These are phyloP conservation scores for Chlorella ohadii DNA, from an alignment of 139 green algal genomes.

Conservation along the genomic window DNA sequence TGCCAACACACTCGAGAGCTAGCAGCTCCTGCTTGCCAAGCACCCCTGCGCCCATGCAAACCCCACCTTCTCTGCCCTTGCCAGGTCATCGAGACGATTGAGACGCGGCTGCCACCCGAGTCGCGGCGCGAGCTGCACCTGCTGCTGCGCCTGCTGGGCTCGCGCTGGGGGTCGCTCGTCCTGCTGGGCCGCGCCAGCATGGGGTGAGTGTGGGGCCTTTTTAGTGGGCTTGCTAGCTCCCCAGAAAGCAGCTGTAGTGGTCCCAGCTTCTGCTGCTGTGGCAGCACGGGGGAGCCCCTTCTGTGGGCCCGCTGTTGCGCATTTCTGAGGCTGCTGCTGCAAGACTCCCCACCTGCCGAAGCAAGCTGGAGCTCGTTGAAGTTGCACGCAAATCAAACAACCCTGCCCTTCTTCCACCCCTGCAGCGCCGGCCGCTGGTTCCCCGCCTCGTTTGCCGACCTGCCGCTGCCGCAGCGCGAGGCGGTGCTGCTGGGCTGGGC, in stretches of 20 bases:
- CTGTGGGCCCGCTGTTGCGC: too few relatives aligned
- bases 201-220: background rate
- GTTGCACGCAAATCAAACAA: too few relatives aligned
- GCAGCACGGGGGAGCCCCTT: too few relatives aligned
- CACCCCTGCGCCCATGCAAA: too few relatives aligned
- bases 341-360: too few relatives aligned
- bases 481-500: constrained; percentile 35
- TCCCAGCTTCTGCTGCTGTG: too few relatives aligned
- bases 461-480: constrained; percentile 33
- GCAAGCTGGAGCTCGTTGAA: too few relatives aligned
- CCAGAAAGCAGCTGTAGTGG: too few relatives aligned
- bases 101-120: constrained; percentile 20
- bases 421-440: background rate
- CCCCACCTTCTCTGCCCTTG: too few relatives aligned
- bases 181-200: constrained; percentile 27
- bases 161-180: constrained; percentile 12
- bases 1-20: too few relatives aligned
- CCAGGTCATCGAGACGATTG: constrained; percentile 29
- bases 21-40: too few relatives aligned
- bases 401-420: background rate
- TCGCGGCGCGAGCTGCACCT: constrained; percentile 30
- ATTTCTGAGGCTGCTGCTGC: too few relatives aligned
- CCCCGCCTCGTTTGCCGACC: constrained; percentile 5
- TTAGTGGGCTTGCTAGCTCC: background rate
- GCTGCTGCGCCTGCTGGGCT: constrained; percentile 39